Base-by-base conservation (phyloP, 2,329 filamentous ascomycete species). In the Didymella segeticola region DNA sequence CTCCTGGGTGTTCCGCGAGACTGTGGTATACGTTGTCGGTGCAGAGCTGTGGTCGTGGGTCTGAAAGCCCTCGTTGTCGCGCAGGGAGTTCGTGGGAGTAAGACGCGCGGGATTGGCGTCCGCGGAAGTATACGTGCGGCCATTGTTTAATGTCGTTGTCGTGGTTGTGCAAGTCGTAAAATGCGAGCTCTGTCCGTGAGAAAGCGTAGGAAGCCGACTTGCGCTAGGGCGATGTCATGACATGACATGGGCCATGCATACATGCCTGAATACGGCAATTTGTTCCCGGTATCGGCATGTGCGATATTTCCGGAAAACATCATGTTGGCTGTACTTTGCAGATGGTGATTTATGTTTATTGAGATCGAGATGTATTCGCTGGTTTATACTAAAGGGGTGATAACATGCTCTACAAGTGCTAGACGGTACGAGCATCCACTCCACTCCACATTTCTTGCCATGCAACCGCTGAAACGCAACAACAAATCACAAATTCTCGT, bases 41-140 rank as follows among this genome's bases (percentile, higher is more conserved):
- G 47, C n/a, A 55, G 50, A 14, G 53, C 45, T 27, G 58, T 48
- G 12, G 41, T 47, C 36, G 53, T 41, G 11, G 68, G 70, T 19
- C 64, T 62, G 12, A 70, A 48, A 14, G 61, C 10, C 5, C 5
- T 56, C 45, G 64, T 69, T 10, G 65, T 43, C 15, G 68, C 66
- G 72, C 72, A 75, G 30, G 73, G 71, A 20, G 73, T 62, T 37
- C 65, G 71, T 5, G 75, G 75, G 2, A 76, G 47, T n/a, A 77
- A 60, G 30, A 76, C 72, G 39, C 75, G 75, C 47, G 75, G 71
- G 47, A 77, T 67, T 33, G 64, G 64, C 20, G 65, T 63, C 41
- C 63, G 60, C 48, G 63, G 65, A 27, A 61, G 56, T 25, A 58
- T 51, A 33, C 58, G 41, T 27, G 56, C 49, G 50, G 67, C 62